Conservation (phyloP, 352 stramenopile genomes). For the Globisporangium mamillatum region DNA sequence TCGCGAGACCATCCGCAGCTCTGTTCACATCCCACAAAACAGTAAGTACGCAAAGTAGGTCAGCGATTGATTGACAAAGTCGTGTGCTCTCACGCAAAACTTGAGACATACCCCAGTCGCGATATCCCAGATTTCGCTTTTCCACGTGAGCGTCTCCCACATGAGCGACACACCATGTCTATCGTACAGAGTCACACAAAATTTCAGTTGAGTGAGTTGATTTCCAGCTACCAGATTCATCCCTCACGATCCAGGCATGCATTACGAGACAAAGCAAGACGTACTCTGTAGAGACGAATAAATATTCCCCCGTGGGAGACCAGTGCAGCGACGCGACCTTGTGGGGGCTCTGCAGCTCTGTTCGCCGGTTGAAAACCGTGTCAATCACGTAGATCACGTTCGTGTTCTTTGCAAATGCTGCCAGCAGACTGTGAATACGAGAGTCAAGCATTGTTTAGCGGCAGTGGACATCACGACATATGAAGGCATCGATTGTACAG, state of each 20-base stretch:
- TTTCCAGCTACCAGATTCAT: background rate
- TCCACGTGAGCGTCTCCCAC: slow-evolving; percentile 81
- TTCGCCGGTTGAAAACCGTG: slow-evolving; percentile 44
- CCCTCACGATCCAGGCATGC: background rate
- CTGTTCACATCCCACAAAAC: slow-evolving; percentile 23
- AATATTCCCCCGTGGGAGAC: slow-evolving; percentile 82
- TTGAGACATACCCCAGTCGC: slow-evolving; percentile 40
- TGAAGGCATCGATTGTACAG: background rate
- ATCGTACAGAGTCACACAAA: background rate
- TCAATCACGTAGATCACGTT: slow-evolving; percentile 60
- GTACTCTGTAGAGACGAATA: slow-evolving; percentile 71
- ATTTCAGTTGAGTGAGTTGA: background rate
- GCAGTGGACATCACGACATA: too few relatives aligned
- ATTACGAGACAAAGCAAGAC: slow-evolving; percentile 7
- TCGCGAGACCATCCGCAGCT: slow-evolving; percentile 72
- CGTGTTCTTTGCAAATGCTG: slow-evolving; percentile 46
- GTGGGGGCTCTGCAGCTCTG: slow-evolving; percentile 62
- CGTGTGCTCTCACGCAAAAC: background rate
- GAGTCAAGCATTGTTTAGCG: too few relatives aligned
- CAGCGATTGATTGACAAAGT: background rate
- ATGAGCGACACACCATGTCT: slow-evolving; percentile 63
- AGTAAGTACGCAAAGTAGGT: background rate
- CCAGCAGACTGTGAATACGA: slow-evolving; percentile 26
- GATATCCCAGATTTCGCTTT: slow-evolving; percentile 76
- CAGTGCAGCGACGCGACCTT: slow-evolving; percentile 53